Evolutionary conservation across 225 moss, liverwort and hornwort genomes (phyloP).

Genomic region (Sphagnum contortum): DNA sequence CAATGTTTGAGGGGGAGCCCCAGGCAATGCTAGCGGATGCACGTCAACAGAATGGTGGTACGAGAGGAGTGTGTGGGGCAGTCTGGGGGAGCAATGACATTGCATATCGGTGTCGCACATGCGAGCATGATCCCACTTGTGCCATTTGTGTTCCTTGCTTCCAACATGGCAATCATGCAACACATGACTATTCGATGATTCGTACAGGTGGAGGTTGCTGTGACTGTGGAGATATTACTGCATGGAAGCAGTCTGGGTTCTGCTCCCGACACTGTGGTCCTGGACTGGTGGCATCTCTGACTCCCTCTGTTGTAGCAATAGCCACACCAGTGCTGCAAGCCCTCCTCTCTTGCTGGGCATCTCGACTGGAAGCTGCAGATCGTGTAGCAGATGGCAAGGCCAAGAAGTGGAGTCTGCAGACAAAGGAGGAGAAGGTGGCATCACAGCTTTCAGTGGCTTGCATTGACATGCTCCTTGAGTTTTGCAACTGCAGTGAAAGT

Average conservation of each 20-base stretch:
- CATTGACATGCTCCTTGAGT: conserved; percentile 75
- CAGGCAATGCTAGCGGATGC: conserved; percentile 47
- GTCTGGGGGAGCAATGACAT: conserved; percentile 85
- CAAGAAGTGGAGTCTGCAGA: conserved; percentile 44
- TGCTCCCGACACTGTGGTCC: conserved; percentile 79
- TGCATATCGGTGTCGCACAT: conserved; percentile 83
- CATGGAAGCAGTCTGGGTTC: conserved; percentile 83
- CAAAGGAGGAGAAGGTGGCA: conserved; percentile 60
- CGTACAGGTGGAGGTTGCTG: conserved; percentile 85
- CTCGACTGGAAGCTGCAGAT: conserved; percentile 43
- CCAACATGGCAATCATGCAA: conserved; percentile 69
- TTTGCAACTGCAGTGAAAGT: conserved; percentile 71
- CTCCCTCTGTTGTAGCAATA: conserved; percentile 30
- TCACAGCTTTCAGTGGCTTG: conserved; percentile 60
- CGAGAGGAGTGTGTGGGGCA: conserved; percentile 85
- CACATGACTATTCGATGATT: conserved; percentile 87
- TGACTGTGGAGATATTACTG: conserved; percentile 87
- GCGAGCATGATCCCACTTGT: conserved; percentile 86
- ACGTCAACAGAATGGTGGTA: conserved; percentile 47
- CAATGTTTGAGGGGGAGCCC: conserved; percentile 67
- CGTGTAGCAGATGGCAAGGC: conserved; percentile 42
- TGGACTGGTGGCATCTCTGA: conserved; percentile 62
- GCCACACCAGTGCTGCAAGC: conserved; percentile 62
- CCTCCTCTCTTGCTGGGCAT: conserved; percentile 53
- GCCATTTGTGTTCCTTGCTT: conserved; percentile 94